These are phyloP conservation scores for Mucor velutinosus DNA, from an alignment of 371 early-diverging fungal genomes.

Conservation along the genomic window DNA sequence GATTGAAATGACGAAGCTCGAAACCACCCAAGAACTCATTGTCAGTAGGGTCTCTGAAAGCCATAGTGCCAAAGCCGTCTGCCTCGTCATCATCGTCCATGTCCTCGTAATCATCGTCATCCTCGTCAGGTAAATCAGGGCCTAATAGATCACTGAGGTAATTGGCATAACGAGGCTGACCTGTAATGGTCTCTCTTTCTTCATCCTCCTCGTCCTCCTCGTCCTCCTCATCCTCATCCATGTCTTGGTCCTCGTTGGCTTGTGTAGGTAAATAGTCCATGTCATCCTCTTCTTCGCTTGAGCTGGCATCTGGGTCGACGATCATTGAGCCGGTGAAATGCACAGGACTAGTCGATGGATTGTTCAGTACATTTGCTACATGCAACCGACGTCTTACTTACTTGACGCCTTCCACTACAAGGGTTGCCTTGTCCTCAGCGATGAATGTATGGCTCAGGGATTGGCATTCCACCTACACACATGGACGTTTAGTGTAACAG, in stretches of 20 bases:
- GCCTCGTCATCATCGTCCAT: slow-evolving; percentile 6
- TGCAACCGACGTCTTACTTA: slow-evolving; percentile 16
- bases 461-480: slow-evolving; percentile 18
- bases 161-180: slow-evolving; percentile 16
- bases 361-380: not conserved
- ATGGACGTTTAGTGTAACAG: not conserved
- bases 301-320: not conserved
- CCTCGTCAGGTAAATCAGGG: slow-evolving; percentile 32
- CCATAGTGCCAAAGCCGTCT: slow-evolving; percentile 20
- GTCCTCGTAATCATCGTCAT: slow-evolving; percentile 28
- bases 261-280: not conserved
- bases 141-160: slow-evolving; percentile 28
- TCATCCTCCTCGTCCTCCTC: not conserved
- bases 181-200: slow-evolving; percentile 18
- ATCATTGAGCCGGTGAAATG: not conserved
- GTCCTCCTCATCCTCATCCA: not conserved
- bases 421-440: slow-evolving; percentile 14
- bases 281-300: not conserved
- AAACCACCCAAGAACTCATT: slow-evolving; percentile 28
- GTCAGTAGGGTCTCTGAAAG: slow-evolving; percentile 28
- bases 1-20: slow-evolving; percentile 27
- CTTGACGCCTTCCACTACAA: slow-evolving; percentile 18
- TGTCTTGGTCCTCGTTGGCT: not conserved
- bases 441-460: slow-evolving; percentile 14
- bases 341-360: slow-evolving; percentile 4